These are phyloP conservation scores for Ceratocystis albifundus DNA, from an alignment of 2,329 filamentous ascomycete genomes.

Conservation along the genomic window DNA sequence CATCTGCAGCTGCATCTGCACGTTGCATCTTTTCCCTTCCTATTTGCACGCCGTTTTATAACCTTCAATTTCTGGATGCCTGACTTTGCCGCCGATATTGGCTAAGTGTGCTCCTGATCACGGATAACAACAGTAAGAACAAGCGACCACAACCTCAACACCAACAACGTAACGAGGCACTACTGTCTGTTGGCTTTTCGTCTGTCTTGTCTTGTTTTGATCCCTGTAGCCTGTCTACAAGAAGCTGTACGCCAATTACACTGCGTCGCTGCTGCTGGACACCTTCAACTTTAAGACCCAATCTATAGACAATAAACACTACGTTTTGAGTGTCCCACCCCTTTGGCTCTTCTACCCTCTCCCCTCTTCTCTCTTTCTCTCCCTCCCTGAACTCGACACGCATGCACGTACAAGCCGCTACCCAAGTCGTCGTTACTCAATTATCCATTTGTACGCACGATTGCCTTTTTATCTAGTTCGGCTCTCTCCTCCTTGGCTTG, in stretches of 20 bases:
- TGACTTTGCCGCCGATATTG: background rate
- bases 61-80: background rate
- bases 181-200: background rate
- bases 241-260: background rate
- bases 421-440: no score
- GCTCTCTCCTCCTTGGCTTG: background rate
- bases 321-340: no score
- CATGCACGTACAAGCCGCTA: no score
- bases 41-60: background rate
- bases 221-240: conserved; percentile 5
- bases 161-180: no score
- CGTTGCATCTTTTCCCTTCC: background rate
- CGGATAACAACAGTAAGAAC: background rate
- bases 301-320: no score
- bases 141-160: background rate
- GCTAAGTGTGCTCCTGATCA: background rate
- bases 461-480: background rate
- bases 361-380: background rate
- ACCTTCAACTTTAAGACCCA: no score
- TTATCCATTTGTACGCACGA: no score
- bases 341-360: background rate
- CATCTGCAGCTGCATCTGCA: no score
- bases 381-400: background rate
- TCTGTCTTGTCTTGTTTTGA: background rate
- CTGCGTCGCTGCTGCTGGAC: no score